Percentiles rank a stretch among this genome's conserved stretches.
phyloP scores from a whole-genome alignment of 1,284 basidiomycete genomes.

The Cutaneotrichosporon cavernicola region DNA sequence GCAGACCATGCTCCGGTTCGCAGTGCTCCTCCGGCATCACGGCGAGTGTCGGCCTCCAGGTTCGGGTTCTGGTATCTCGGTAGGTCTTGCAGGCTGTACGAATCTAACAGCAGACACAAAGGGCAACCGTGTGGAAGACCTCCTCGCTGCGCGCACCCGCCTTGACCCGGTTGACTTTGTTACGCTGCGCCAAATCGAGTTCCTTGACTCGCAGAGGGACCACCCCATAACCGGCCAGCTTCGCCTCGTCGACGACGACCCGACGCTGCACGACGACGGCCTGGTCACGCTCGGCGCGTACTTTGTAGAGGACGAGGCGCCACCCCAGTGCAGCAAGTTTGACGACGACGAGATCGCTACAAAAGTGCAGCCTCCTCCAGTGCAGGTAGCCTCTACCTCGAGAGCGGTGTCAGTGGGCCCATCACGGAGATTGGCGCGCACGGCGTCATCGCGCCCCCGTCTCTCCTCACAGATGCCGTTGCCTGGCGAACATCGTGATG shows the following conservation, averaged over 20 bases:
- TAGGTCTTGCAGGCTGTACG: slow-evolving; percentile 19
- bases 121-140: slow-evolving; percentile 30
- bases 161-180: slow-evolving; percentile 43
- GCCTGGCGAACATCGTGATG: slow-evolving; percentile 19
- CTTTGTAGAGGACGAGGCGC: slow-evolving; percentile 47
- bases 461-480: slow-evolving; percentile 38
- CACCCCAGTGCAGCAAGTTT: slow-evolving; percentile 44
- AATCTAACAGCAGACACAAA: slow-evolving; percentile 26
- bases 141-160: slow-evolving; percentile 35
- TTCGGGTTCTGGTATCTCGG: slow-evolving; percentile 52
- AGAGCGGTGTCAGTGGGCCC: neutral
- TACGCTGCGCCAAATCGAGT: slow-evolving; percentile 46
- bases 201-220: slow-evolving; percentile 30
- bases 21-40: neutral
- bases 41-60: slow-evolving; percentile 16
- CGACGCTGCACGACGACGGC: slow-evolving; percentile 4
- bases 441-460: slow-evolving; percentile 24
- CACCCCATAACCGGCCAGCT: slow-evolving; percentile 43
- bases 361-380: neutral
- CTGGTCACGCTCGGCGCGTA: slow-evolving; percentile 38
- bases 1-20: neutral
- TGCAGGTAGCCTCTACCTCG: neutral
- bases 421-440: neutral
- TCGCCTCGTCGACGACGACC: slow-evolving; percentile 34
- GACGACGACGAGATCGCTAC: slow-evolving; percentile 10